These are phyloP conservation scores for Pythium guiyangense DNA, from an alignment of 352 stramenopile species.

Conservation along the genomic window DNA sequence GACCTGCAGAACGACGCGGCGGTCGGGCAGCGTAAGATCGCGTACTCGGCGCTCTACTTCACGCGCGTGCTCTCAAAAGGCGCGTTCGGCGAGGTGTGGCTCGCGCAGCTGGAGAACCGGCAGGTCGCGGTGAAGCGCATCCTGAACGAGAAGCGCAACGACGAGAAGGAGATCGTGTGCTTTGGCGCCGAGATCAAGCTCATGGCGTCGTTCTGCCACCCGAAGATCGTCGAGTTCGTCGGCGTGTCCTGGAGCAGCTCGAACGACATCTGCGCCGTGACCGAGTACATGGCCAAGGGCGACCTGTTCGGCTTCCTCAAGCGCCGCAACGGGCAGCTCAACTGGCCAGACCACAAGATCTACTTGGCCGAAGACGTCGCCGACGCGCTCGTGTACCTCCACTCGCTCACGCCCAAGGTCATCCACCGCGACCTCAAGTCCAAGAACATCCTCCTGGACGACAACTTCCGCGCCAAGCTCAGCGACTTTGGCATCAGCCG, in stretches of 20 bases:
- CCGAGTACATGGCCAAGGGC: slow-evolving; percentile 79
- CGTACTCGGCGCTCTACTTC: slow-evolving; percentile 75
- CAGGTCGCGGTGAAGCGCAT: slow-evolving; percentile 84
- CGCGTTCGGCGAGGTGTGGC: slow-evolving; percentile 86
- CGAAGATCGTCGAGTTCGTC: slow-evolving; percentile 81
- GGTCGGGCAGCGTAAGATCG: slow-evolving; percentile 46
- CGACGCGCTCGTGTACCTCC: slow-evolving; percentile 66
- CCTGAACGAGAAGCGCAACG: slow-evolving; percentile 74
- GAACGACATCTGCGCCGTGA: slow-evolving; percentile 70
- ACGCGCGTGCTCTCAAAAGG: slow-evolving; percentile 80
- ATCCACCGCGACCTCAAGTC: slow-evolving; percentile 80
- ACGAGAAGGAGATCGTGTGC: slow-evolving; percentile 82
- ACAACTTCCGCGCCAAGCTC: slow-evolving; percentile 56
- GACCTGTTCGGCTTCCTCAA: slow-evolving; percentile 76
- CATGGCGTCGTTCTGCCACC: slow-evolving; percentile 76
- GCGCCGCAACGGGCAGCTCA: slow-evolving; percentile 54
- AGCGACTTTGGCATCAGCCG: slow-evolving; percentile 79
- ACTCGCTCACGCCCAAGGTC: slow-evolving; percentile 68
- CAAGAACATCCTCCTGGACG: slow-evolving; percentile 73
- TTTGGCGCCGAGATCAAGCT: slow-evolving; percentile 85
- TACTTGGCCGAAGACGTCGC: slow-evolving; percentile 71
- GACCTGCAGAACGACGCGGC: slow-evolving; percentile 63
- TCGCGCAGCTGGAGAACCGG: slow-evolving; percentile 70
- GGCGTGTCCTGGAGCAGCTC: slow-evolving; percentile 71
- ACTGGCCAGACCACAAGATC: slow-evolving; percentile 73